Evolutionary conservation across 371 early-diverging fungal genomes (phyloP).

Genomic region (Haplosporangium sp.): DNA sequence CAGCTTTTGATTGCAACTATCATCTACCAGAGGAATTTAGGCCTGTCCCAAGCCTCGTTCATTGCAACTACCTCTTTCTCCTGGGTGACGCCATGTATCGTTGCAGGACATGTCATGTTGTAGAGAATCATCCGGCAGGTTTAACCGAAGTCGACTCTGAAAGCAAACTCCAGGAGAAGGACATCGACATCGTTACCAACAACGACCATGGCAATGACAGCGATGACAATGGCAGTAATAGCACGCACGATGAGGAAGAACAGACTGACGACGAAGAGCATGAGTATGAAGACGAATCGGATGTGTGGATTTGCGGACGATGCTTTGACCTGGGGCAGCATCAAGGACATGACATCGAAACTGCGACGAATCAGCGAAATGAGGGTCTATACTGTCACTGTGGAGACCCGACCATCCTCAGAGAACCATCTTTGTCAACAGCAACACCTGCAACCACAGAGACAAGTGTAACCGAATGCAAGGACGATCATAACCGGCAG

Average conservation of each 20-base stretch:
- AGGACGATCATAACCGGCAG: slow-evolving; percentile 46
- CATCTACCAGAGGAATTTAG: slow-evolving; percentile 44
- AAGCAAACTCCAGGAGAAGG: no score
- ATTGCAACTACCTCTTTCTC: slow-evolving; percentile 41
- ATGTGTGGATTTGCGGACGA: slow-evolving; percentile 38
- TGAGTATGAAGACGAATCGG: not conserved
- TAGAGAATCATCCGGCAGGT: no score
- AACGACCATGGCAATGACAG: no score
- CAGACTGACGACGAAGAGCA: not conserved
- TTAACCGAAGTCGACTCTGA: no score
- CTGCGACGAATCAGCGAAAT: slow-evolving; percentile 15
- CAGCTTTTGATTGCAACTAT: slow-evolving; percentile 38
- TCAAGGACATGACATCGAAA: slow-evolving; percentile 21
- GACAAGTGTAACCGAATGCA: not conserved
- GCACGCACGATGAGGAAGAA: not conserved
- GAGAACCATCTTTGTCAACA: not conserved
- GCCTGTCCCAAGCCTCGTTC: slow-evolving; percentile 26
- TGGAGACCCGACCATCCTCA: slow-evolving; percentile 19
- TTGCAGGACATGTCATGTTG: slow-evolving; percentile 28
- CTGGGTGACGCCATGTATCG: slow-evolving; percentile 26
- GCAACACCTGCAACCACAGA: not conserved
- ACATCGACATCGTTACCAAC: not conserved
- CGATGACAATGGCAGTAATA: not conserved
- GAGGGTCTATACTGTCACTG: slow-evolving; percentile 45
- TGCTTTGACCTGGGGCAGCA: slow-evolving; percentile 37